Evolutionary conservation across 2,329 filamentous ascomycete genomes (phyloP).

Genomic region (Penicillium decumbens): DNA sequence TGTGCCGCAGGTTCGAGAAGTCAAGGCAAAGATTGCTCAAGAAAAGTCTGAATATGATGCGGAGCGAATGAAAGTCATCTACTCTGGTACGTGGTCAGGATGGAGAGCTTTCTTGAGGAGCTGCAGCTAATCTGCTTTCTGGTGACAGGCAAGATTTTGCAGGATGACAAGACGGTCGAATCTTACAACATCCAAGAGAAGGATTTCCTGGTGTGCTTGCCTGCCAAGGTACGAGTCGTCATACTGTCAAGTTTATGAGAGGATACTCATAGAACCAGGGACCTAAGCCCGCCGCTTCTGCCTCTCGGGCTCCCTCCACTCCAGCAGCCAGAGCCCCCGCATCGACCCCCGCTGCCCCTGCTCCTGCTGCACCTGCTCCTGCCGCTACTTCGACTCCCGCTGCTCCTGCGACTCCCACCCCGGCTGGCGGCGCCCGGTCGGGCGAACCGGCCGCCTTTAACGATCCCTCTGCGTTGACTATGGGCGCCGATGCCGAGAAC

Average conservation of each 20-base stretch:
- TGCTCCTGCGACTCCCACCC: constrained; percentile 47
- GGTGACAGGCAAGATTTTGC: constrained; percentile 82
- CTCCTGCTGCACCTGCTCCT: constrained; percentile 52
- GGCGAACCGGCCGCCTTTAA: constrained; percentile 49
- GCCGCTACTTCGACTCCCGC: constrained; percentile 43
- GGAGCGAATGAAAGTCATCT: constrained; percentile 90
- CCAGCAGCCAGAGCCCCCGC: constrained; percentile 35
- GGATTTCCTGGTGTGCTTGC: constrained; percentile 98
- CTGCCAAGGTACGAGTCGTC: constrained; percentile 71
- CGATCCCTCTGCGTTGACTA: constrained; percentile 75
- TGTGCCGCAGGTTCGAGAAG: constrained; percentile 65
- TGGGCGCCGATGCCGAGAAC: constrained; percentile 75
- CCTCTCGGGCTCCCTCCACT: constrained; percentile 38
- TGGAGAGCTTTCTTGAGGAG: neutral
- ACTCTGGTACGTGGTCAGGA: constrained; percentile 66
- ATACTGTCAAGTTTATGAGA: neutral
- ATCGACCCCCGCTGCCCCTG: constrained; percentile 47
- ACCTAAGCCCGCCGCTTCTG: constrained; percentile 62
- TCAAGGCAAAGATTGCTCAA: constrained; percentile 86
- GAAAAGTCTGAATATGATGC: constrained; percentile 89
- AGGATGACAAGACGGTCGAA: constrained; percentile 94
- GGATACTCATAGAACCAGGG: neutral
- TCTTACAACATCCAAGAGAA: constrained; percentile 99
- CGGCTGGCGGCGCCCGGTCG: constrained; percentile 38
- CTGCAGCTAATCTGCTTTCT: constrained; percentile 6